Conservation (phyloP, 176 grass and related monocot species). For the Lolium perenne region DNA sequence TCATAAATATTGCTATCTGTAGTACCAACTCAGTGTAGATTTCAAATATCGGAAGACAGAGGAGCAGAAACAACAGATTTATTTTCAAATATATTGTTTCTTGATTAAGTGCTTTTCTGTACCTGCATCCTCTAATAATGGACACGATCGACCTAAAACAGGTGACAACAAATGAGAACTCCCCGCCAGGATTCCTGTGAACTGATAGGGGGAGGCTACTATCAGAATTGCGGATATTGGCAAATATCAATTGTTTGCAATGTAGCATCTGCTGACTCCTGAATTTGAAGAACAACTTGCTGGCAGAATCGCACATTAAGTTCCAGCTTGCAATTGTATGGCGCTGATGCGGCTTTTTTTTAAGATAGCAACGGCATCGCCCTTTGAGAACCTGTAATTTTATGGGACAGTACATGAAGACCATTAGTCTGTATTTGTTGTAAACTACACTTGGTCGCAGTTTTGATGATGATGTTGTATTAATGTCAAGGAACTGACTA, state of each 20-base stretch:
- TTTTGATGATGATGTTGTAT: conserved; percentile 36
- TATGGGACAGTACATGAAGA: conserved; percentile 24
- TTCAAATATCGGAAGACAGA: not conserved
- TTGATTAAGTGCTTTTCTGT: not conserved
- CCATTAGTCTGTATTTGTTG: conserved; percentile 37
- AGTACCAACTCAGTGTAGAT: conserved; percentile 13
- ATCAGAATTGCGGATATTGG: conserved; percentile 37
- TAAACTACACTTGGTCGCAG: conserved; percentile 23
- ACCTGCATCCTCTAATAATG: conserved; percentile 20
- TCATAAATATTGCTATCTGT: not conserved
- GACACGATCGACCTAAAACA: conserved; percentile 31
- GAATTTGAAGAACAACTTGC: conserved; percentile 31
- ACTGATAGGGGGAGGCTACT: conserved; percentile 23
- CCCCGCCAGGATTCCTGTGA: conserved; percentile 25
- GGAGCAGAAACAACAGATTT: conserved; percentile 10
- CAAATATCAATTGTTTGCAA: conserved; percentile 32
- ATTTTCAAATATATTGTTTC: conserved; percentile 7
- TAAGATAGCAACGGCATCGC: conserved; percentile 52
- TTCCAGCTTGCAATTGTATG: conserved; percentile 29
- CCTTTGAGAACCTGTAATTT: conserved; percentile 47
- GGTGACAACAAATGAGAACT: conserved; percentile 49
- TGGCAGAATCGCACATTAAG: conserved; percentile 18
- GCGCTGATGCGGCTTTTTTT: conserved; percentile 56
- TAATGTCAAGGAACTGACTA: conserved; percentile 9
- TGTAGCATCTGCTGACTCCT: conserved; percentile 26